phyloP scores from a whole-genome alignment of 2,329 filamentous ascomycete species.

The Dothistroma pini region DNA sequence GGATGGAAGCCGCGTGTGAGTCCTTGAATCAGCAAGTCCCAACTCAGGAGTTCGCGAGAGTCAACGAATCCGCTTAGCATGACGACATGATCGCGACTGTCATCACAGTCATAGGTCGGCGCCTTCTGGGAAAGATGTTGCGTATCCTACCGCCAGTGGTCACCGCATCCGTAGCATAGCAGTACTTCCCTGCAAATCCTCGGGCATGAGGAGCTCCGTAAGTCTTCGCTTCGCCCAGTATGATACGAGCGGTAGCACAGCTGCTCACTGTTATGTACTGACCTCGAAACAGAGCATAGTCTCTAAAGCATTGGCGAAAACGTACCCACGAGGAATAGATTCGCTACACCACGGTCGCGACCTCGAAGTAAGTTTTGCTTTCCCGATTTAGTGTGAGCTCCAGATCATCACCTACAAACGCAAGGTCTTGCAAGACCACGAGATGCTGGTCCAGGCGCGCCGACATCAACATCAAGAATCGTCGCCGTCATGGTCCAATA shows the following conservation, averaged over 20 bases:
- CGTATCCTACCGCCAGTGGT: neutral
- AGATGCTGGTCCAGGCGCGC: too few relatives aligned
- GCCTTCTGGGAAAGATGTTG: conserved; percentile 2
- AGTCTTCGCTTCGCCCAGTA: neutral
- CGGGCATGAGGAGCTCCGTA: neutral
- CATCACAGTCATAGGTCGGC: conserved; percentile 3
- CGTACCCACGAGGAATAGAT: too few relatives aligned
- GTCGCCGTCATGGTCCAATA: too few relatives aligned
- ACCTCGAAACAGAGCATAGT: too few relatives aligned
- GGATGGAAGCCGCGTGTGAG: conserved; percentile 34
- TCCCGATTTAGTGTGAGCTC: too few relatives aligned
- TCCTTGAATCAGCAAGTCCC: conserved; percentile 30
- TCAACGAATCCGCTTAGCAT: conserved; percentile 17
- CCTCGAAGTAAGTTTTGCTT: too few relatives aligned
- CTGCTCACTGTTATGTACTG: neutral
- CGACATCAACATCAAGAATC: too few relatives aligned
- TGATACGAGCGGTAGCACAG: neutral
- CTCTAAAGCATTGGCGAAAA: too few relatives aligned
- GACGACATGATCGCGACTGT: conserved; percentile 13
- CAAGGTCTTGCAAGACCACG: too few relatives aligned
- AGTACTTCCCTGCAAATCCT: neutral
- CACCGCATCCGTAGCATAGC: neutral
- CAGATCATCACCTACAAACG: too few relatives aligned
- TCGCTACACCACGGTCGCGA: too few relatives aligned
- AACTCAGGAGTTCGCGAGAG: conserved; percentile 24